A percentile compares a stretch with the other conserved stretches of the same genome.
phyloP scores from a whole-genome alignment of 169 alveolate species.

The Plasmodium sp. region DNA sequence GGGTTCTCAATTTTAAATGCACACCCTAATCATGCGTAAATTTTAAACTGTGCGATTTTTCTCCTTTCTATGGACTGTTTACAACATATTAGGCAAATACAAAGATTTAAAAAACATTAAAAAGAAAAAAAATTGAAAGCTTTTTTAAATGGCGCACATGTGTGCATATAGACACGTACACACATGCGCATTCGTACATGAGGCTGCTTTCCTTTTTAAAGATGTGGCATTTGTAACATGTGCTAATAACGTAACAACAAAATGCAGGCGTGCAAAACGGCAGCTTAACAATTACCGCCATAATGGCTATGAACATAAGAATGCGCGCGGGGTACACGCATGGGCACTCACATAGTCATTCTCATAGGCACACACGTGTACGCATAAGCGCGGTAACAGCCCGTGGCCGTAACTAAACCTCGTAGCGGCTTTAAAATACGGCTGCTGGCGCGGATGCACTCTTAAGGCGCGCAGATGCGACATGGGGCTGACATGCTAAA shows the following conservation, averaged over 20 bases:
- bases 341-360: not conserved
- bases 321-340: not conserved
- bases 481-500: not conserved
- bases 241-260: not conserved
- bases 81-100: not conserved
- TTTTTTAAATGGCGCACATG: not conserved
- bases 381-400: not conserved
- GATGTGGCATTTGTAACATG: not conserved
- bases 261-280: not conserved
- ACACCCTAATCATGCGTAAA: not conserved
- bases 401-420: not conserved
- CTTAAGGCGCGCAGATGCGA: not conserved
- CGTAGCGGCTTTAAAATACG: not conserved
- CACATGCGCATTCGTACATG: not conserved
- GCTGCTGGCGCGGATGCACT: not conserved
- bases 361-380: not conserved
- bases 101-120: not conserved
- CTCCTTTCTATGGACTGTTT: not conserved
- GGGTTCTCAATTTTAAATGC: not conserved
- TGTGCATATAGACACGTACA: not conserved
- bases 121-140: not conserved
- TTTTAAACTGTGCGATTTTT: not conserved
- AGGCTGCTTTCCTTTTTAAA: not conserved
- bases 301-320: not conserved
- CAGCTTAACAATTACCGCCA: not conserved